Evolutionary conservation across 768 basidiomycete genomes (phyloP).

Genomic region (Gautieria morchelliformis): DNA sequence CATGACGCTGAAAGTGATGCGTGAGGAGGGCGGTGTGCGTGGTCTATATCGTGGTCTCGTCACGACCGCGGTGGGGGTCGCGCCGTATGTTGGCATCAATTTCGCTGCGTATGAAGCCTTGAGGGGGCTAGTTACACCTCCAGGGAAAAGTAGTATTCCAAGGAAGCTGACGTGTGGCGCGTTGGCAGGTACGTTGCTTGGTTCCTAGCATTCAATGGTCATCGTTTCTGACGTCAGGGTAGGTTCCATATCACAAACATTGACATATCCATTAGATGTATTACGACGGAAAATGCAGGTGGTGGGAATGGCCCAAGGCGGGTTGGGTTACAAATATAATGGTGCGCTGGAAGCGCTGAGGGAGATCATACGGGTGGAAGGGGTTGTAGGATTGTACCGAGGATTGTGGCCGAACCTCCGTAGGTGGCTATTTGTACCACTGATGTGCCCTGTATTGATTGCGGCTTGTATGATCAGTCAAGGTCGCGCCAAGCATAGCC

Average conservation of each 20-base stretch:
- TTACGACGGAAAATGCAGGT: slow-evolving; percentile 95
- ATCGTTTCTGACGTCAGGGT: slow-evolving; percentile 5
- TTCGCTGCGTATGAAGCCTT: slow-evolving; percentile 90
- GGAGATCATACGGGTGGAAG: slow-evolving; percentile 64
- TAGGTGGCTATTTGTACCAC: slow-evolving; percentile 31
- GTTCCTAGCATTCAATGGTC: neutral
- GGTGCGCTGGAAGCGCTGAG: slow-evolving; percentile 73
- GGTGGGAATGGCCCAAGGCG: slow-evolving; percentile 56
- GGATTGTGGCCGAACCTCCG: slow-evolving; percentile 85
- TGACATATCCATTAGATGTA: slow-evolving; percentile 96
- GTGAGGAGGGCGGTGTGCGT: slow-evolving; percentile 84
- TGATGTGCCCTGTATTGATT: neutral
- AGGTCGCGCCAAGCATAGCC: slow-evolving; percentile 86
- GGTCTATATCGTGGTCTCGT: slow-evolving; percentile 81
- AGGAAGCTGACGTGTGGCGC: slow-evolving; percentile 82
- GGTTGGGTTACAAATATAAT: slow-evolving; percentile 55
- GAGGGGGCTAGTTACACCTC: slow-evolving; percentile 69
- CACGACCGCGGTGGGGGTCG: slow-evolving; percentile 81
- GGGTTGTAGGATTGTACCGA: slow-evolving; percentile 67
- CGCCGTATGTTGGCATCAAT: slow-evolving; percentile 72
- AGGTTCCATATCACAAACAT: slow-evolving; percentile 87
- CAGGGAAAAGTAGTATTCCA: slow-evolving; percentile 56
- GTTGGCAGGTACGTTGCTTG: slow-evolving; percentile 51
- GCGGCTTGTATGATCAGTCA: slow-evolving; percentile 38
- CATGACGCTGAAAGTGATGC: slow-evolving; percentile 86